A percentile compares a stretch with the other conserved stretches of the same genome.
Conservation (phyloP, 768 basidiomycete genomes). For the Mrakia blollopis region DNA sequence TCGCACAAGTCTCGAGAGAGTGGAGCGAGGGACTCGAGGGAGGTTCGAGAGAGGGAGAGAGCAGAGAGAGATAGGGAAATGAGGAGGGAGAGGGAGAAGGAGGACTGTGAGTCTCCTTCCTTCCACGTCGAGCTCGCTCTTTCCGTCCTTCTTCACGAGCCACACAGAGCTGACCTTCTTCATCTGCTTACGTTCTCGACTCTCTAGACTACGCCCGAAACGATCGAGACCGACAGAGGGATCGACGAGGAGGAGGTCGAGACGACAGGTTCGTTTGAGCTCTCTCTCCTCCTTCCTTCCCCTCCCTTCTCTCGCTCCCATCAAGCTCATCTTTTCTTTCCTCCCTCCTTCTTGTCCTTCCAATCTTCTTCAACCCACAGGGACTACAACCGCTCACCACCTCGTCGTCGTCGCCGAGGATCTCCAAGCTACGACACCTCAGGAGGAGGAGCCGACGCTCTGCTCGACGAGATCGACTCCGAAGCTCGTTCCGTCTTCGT, state of each 20-base stretch:
- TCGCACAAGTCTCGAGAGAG: neutral
- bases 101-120: constrained; percentile 17
- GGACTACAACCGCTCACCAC: constrained; percentile 18
- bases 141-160: neutral
- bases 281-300: neutral
- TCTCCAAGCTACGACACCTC: constrained; percentile 46
- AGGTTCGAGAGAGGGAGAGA: neutral
- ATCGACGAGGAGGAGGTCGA: constrained; percentile 34
- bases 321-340: neutral
- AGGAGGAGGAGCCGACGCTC: constrained; percentile 50
- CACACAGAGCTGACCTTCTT: neutral
- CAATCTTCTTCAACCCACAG: neutral
- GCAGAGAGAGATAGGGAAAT: constrained; percentile 18
- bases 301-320: neutral
- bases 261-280: constrained; percentile 16
- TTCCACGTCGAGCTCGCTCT: neutral
- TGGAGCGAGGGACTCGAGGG: neutral
- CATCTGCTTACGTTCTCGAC: too few relatives aligned
- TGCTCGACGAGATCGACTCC: constrained; percentile 85
- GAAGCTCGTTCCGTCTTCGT: constrained; percentile 98
- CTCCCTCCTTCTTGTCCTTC: neutral
- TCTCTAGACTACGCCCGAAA: neutral
- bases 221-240: constrained; percentile 44
- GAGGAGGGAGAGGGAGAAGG: constrained; percentile 38
- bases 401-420: constrained; percentile 30